These are phyloP conservation scores for Kwoniella shandongensis DNA, from an alignment of 768 basidiomycete genomes.

Conservation along the genomic window DNA sequence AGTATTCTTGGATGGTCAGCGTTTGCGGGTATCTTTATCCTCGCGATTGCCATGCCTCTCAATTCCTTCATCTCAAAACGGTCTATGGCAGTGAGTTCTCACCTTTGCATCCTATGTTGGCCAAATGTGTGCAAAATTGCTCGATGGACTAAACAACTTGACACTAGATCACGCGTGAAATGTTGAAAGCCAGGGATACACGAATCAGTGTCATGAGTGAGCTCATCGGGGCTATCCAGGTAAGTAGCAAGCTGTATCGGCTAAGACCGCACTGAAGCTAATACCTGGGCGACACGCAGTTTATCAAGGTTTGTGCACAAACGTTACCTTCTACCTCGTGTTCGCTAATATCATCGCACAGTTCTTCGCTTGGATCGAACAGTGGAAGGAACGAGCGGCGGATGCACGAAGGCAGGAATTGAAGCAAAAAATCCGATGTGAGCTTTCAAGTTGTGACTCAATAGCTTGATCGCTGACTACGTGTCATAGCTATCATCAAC, in stretches of 20 bases:
- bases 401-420: slow-evolving; percentile 66
- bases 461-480: no score
- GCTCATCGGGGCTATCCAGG: slow-evolving; percentile 59
- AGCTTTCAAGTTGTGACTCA: no score
- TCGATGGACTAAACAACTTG: slow-evolving; percentile 19
- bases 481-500: slow-evolving; percentile 57
- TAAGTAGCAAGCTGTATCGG: no score
- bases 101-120: no score
- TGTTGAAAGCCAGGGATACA: slow-evolving; percentile 63
- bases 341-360: slow-evolving; percentile 52
- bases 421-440: slow-evolving; percentile 66
- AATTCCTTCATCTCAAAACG: slow-evolving; percentile 67
- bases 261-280: neutral
- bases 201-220: slow-evolving; percentile 77
- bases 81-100: slow-evolving; percentile 63
- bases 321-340: neutral
- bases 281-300: slow-evolving; percentile 46
- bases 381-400: slow-evolving; percentile 65
- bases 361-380: slow-evolving; percentile 77
- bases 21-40: slow-evolving; percentile 71
- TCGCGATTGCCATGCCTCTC: slow-evolving; percentile 68
- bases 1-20: slow-evolving; percentile 67
- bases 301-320: slow-evolving; percentile 65
- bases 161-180: slow-evolving; percentile 34
- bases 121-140: no score